Evolutionary conservation across 352 stramenopile genomes (phyloP).

Genomic region (Blastocystis sp.): DNA sequence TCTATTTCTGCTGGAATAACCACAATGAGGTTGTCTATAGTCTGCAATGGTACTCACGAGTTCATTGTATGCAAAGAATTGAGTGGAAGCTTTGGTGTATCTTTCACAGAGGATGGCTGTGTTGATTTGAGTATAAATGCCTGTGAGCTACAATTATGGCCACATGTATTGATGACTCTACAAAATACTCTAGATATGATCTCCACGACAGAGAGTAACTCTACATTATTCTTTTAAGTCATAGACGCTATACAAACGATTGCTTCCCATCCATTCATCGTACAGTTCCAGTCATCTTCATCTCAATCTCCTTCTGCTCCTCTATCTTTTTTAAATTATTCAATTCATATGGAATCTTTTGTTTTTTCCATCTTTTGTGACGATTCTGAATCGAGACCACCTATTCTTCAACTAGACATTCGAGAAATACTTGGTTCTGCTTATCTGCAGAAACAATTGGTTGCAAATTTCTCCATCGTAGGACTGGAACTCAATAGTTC

Average conservation of each 20-base stretch:
- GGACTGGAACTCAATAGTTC: not conserved
- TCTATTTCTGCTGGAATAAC: not conserved
- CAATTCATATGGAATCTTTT: not conserved
- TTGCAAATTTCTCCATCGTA: not conserved
- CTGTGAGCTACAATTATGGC: not conserved
- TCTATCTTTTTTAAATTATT: not conserved
- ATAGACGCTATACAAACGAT: not conserved
- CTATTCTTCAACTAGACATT: not conserved
- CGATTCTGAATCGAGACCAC: not conserved
- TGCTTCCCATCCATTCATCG: not conserved
- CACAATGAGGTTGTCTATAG: not conserved
- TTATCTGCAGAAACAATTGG: not conserved
- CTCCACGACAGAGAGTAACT: not conserved
- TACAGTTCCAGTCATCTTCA: not conserved
- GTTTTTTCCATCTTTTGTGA: not conserved
- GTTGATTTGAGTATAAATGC: not conserved
- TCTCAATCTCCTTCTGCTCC: not conserved
- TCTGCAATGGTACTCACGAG: not conserved
- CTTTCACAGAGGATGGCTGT: not conserved
- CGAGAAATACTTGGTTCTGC: not conserved
- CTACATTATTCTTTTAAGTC: not conserved
- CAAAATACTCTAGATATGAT: not conserved
- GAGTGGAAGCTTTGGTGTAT: not conserved
- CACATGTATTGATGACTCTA: not conserved
- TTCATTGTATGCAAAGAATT: not conserved